A percentile compares a stretch with the other conserved stretches of the same genome.
These are phyloP conservation scores for Curvularia eragrostidis DNA, from an alignment of 2,329 filamentous ascomycete genomes.

Conservation along the genomic window DNA sequence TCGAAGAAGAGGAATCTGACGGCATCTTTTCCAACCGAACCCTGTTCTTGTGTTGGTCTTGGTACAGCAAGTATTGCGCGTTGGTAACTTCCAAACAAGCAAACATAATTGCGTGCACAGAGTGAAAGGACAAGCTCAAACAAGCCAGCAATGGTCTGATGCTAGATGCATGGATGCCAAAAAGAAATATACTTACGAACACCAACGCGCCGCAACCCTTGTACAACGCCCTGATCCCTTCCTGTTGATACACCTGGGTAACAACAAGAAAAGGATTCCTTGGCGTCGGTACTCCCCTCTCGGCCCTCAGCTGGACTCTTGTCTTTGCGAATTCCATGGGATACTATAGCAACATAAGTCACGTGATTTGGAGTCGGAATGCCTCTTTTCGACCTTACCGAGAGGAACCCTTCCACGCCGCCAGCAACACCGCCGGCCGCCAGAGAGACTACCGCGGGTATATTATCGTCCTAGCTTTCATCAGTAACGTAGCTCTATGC, in stretches of 20 bases:
- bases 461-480: conserved; percentile 43
- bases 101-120: not conserved
- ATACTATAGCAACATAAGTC: conserved; percentile 51
- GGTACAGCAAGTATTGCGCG: not conserved
- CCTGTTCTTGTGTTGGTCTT: conserved; percentile 41
- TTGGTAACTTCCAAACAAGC: not conserved
- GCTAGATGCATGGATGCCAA: not conserved
- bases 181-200: conserved; percentile 44
- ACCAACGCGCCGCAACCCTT: conserved; percentile 68
- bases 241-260: conserved; percentile 60
- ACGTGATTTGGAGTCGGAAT: conserved; percentile 7
- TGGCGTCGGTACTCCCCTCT: conserved; percentile 54
- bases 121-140: not conserved
- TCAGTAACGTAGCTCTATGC: not conserved
- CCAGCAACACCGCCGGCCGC: conserved; percentile 50
- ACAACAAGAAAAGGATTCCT: conserved; percentile 67
- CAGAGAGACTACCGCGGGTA: conserved; percentile 48
- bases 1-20: conserved; percentile 72
- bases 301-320: conserved; percentile 62
- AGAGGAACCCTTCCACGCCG: conserved; percentile 49
- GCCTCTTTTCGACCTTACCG: conserved; percentile 28
- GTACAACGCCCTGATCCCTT: conserved; percentile 66
- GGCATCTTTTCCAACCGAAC: conserved; percentile 68
- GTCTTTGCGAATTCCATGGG: conserved; percentile 74
- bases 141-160: not conserved